Base-by-base conservation (phyloP, 139 green algal species). In the Coelastrella sp. region DNA sequence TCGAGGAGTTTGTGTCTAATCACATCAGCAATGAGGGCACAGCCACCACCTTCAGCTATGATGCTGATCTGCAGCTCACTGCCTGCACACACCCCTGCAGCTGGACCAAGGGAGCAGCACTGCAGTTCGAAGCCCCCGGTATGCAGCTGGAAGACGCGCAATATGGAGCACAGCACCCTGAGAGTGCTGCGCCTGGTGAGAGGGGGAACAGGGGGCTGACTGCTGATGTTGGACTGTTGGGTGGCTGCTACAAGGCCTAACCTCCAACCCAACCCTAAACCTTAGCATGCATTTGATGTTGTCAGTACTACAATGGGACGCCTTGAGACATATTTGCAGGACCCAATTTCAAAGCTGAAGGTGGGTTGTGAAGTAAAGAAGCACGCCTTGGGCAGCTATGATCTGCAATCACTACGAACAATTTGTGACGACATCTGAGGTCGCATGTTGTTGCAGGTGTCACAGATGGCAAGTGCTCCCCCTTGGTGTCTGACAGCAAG, bases 1-100 rank as follows among this genome's bases (percentile, higher is more conserved):
- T 84, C 35, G 77, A 84, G 21, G 59, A 30, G 25, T 74, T 19
- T 8, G 73, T 72, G 13, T n/a, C 48, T 9, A 1, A 23, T 2
- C 77, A 84, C 25, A 37, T 41, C 41, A 79, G 71, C 27, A 34
- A 15, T n/a, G 41, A 41, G 7, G 77, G 77, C 77, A 84, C 35
- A 48, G 57, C 59, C 35, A 84, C 77, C 8, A 11, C 21, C 34
- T 84, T 84, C 40, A 45, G 4, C 30, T 84, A 84, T 40, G 77
- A 84, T 34, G 30, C 9, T 30, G 51, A 82, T 15, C 34, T 51
- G 21, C n/a, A 53, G 37, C 51, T 82, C 34, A 51, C 53, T 5
- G 21, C 3, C 8, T 62, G 41, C 41, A 79, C 40, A 48, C 8
- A 30, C n/a, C 41, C 71, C 30, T 81, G 73, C 50, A 67, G 73